Percentiles rank a stretch among this genome's conserved stretches.
Evolutionary conservation across 305 asterid genomes (phyloP).

Genomic region (Fraxinus greggii): DNA sequence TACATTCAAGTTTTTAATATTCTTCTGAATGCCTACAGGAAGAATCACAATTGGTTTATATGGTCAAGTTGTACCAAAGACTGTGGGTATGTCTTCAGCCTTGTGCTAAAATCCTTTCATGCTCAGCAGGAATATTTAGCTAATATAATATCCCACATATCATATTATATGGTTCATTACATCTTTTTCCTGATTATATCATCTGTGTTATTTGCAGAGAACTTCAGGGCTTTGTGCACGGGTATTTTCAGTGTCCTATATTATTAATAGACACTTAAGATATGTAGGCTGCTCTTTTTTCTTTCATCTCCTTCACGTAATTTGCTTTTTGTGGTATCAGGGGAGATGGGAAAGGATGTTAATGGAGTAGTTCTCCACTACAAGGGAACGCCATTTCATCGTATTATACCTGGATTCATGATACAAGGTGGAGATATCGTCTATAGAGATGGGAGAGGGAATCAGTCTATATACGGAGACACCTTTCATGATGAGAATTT

Average conservation of each 20-base stretch:
- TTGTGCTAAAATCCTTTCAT: slow-evolving; percentile 15
- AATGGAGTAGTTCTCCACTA: slow-evolving; percentile 69
- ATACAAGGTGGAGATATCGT: slow-evolving; percentile 90
- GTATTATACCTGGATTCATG: slow-evolving; percentile 92
- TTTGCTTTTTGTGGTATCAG: slow-evolving; percentile 39
- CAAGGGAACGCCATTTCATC: slow-evolving; percentile 83
- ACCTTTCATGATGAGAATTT: slow-evolving; percentile 82
- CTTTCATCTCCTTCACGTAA: slow-evolving; percentile 2
- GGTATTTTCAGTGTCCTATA: slow-evolving; percentile 40
- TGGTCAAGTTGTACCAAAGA: slow-evolving; percentile 82
- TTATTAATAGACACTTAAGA: neutral
- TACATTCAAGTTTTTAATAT: slow-evolving; percentile 14
- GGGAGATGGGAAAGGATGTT: slow-evolving; percentile 72
- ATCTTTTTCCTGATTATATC: slow-evolving; percentile 15
- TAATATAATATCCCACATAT: neutral
- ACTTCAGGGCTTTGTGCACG: slow-evolving; percentile 89
- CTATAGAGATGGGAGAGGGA: slow-evolving; percentile 70
- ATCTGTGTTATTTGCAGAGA: slow-evolving; percentile 54
- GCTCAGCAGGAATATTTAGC: neutral
- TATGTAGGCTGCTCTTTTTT: neutral
- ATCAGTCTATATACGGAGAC: slow-evolving; percentile 72
- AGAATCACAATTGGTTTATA: slow-evolving; percentile 78
- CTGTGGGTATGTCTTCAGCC: slow-evolving; percentile 52
- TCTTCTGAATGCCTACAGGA: slow-evolving; percentile 46
- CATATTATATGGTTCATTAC: neutral